phyloP scores from a whole-genome alignment of 2,329 filamentous ascomycete genomes.

The Nemania serpens region DNA sequence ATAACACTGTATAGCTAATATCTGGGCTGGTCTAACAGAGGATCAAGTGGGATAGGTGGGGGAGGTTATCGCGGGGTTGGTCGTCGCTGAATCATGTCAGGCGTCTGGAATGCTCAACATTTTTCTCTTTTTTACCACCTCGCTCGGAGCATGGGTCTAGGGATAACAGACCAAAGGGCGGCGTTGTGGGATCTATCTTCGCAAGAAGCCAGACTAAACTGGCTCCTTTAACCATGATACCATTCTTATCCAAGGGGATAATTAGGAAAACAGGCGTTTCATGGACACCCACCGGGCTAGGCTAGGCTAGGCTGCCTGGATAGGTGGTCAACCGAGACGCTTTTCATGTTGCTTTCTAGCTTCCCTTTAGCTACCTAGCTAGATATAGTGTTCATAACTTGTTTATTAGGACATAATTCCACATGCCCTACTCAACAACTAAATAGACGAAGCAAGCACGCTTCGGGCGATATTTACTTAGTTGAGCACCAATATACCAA shows the following conservation, averaged over 20 bases:
- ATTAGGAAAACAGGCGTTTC: conserved; percentile 19
- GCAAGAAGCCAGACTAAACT: conserved; percentile 7
- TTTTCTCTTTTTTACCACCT: neutral
- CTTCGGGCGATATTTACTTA: conserved; percentile 2
- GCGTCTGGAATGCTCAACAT: conserved; percentile 10
- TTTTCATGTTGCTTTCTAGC: neutral
- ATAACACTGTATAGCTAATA: conserved; percentile 17
- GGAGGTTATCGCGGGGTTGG: conserved; percentile 4
- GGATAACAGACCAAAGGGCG: conserved; percentile 18
- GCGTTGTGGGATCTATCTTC: conserved; percentile 22
- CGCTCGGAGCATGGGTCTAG: conserved; percentile 18
- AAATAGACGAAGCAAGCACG: neutral
- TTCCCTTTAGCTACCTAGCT: neutral
- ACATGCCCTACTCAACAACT: neutral
- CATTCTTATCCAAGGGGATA: conserved; percentile 6
- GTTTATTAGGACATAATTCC: neutral
- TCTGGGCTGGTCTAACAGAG: neutral
- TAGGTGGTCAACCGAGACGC: neutral
- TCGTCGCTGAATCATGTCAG: neutral
- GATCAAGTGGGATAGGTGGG: conserved; percentile 9
- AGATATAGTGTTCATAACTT: conserved; percentile 1
- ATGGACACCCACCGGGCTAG: neutral
- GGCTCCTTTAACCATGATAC: conserved; percentile 18
- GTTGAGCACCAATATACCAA: neutral
- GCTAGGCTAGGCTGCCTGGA: neutral